Conservation (phyloP, 2,329 filamentous ascomycete species). For the Aspergillus chevalieri region DNA sequence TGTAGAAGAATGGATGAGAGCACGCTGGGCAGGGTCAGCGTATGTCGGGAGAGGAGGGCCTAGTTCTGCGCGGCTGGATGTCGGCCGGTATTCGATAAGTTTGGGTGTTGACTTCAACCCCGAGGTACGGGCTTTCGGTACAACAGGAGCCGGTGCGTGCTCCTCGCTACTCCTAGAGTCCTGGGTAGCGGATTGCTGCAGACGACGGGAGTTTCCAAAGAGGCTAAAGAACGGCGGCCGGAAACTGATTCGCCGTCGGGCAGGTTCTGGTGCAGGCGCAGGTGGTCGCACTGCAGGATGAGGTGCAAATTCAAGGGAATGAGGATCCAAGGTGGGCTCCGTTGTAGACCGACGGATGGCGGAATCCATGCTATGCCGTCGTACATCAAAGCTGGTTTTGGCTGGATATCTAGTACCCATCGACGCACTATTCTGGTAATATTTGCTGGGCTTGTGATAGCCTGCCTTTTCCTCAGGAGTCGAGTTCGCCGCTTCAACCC, state of each 20-base stretch:
- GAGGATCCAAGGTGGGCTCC: conserved; percentile 24
- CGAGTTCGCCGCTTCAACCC: conserved; percentile 35
- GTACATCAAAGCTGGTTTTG: conserved; percentile 7
- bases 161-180: conserved; percentile 23
- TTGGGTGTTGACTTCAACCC: neutral
- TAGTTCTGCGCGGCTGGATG: too few species aligned
- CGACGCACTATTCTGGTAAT: neutral
- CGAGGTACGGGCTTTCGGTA: conserved; percentile 20
- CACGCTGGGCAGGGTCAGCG: conserved; percentile 4
- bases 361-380: conserved; percentile 23
- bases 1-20: conserved; percentile 24
- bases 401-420: too few species aligned
- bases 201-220: conserved; percentile 14
- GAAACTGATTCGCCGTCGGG: conserved; percentile 30
- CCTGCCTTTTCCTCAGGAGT: conserved; percentile 6
- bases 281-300: conserved; percentile 13
- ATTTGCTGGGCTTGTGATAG: neutral
- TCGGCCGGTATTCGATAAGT: neutral
- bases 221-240: conserved; percentile 32
- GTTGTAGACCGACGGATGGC: conserved; percentile 17
- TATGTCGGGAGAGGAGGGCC: conserved; percentile 4
- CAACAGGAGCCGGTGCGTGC: conserved; percentile 29
- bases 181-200: conserved; percentile 20
- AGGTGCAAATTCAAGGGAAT: conserved; percentile 15
- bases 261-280: conserved; percentile 12